These are phyloP conservation scores for Neospermospora avenae DNA, from an alignment of 2,329 filamentous ascomycete species.

Conservation along the genomic window DNA sequence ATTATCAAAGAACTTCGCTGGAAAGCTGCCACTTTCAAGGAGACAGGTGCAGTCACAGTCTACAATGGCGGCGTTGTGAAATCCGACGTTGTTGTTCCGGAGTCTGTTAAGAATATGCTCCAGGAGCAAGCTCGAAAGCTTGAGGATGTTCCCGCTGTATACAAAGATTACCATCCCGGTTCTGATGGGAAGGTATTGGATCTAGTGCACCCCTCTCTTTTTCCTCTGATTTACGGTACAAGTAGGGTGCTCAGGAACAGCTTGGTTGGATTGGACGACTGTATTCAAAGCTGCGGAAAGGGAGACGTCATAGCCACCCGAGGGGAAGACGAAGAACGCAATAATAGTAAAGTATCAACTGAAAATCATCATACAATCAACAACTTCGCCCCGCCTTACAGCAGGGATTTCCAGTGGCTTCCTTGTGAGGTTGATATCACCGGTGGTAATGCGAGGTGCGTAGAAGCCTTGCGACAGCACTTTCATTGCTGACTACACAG, in stretches of 20 bases:
- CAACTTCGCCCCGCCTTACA: conserved; percentile 3
- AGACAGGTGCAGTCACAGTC: conserved; percentile 16
- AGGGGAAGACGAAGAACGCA: neutral
- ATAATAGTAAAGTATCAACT: neutral
- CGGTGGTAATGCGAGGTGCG: conserved; percentile 25
- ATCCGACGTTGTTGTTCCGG: conserved; percentile 46
- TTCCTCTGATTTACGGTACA: conserved; percentile 53
- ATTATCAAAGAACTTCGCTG: conserved; percentile 26
- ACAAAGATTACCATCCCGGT: conserved; percentile 60
- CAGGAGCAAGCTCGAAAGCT: conserved; percentile 43
- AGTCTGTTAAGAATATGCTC: conserved; percentile 41
- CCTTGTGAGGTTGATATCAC: conserved; percentile 39
- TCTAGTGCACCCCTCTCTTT: conserved; percentile 62
- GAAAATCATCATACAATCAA: neutral
- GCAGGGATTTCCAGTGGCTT: conserved; percentile 43
- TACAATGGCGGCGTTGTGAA: conserved; percentile 44
- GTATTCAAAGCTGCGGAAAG: conserved; percentile 32
- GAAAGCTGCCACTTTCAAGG: conserved; percentile 22
- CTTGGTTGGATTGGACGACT: conserved; percentile 24
- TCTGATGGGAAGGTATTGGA: conserved; percentile 56
- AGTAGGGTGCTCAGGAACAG: conserved; percentile 40
- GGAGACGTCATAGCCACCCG: conserved; percentile 23
- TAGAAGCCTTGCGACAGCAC: neutral
- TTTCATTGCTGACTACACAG: conserved; percentile 10
- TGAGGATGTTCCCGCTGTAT: conserved; percentile 46